phyloP scores from a whole-genome alignment of 768 basidiomycete species.

The Lactarius sanguifluus region DNA sequence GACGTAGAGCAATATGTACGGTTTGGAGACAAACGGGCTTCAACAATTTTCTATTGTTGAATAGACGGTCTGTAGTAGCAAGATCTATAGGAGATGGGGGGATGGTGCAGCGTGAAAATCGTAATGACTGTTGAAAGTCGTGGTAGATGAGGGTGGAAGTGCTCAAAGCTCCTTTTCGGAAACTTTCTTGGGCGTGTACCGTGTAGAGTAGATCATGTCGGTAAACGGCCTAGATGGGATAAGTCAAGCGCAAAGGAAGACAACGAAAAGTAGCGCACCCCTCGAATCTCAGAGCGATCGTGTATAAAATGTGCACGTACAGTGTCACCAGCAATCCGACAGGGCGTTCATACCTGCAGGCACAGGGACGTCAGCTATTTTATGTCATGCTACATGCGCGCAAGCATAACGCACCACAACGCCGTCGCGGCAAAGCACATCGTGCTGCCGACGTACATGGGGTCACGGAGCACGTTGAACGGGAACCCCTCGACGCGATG shows the following conservation, averaged over 20 bases:
- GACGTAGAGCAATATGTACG: not conserved
- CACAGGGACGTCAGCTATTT: not conserved
- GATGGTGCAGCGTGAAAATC: not conserved
- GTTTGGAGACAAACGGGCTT: not conserved
- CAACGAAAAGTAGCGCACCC: conserved; percentile 54
- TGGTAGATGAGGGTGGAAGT: not conserved
- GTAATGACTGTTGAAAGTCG: conserved; percentile 24
- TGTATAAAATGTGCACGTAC: conserved; percentile 83
- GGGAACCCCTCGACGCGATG: conserved; percentile 93
- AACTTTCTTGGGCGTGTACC: conserved; percentile 36
- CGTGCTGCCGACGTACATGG: conserved; percentile 97
- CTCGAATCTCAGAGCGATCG: conserved; percentile 83
- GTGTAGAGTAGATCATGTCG: conserved; percentile 74
- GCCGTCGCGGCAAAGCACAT: conserved; percentile 85
- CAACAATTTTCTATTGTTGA: conserved; percentile 14
- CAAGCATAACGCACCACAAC: conserved; percentile 62
- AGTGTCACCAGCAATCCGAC: conserved; percentile 77
- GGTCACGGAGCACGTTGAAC: conserved; percentile 88
- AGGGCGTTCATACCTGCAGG: conserved; percentile 75
- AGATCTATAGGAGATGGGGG: not conserved
- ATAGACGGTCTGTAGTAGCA: not conserved
- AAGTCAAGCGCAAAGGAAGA: conserved; percentile 36
- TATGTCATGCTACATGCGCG: not conserved
- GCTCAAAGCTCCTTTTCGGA: conserved; percentile 35
- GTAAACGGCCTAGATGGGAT: conserved; percentile 55